Base-by-base conservation (phyloP, 2,329 filamentous ascomycete species). In the Phialophora chinensis region DNA sequence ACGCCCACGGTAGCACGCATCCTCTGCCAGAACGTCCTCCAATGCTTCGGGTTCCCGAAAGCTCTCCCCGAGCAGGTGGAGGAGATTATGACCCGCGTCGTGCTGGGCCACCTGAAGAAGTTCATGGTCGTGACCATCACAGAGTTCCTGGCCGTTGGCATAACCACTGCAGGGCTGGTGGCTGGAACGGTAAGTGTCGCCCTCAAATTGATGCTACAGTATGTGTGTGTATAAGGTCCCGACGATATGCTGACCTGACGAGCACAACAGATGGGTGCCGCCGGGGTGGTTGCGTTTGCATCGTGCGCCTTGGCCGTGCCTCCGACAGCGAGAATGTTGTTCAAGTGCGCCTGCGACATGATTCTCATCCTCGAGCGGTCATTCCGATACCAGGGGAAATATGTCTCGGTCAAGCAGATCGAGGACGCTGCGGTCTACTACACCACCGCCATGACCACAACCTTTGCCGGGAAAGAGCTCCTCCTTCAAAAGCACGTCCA, bases 341-440 rank as follows among this genome's bases (percentile, higher is more conserved):
- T 77, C 49, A 75, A 75, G 55, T 75, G 75, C 70, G 71, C 75
- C 7, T 74, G 72, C 63, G 76, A 77, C 49, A 70, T 77, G 61
- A 77, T 75, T 35, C 69, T 77, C 20, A 75, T 76, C 42, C 71
- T 77, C 17, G 73, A 74, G 38, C 67, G 73, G 52, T 73, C 74
- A 0, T 77, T 77, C 68, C 62, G 71, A 17, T 72, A 72, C 49
- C 63, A 66, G 17, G 69, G 69, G 14, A 71, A 69, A 55, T 72
- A 70, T 55, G 71, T 72, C 20, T 70, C 67, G 5, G 63, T 66
- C 38, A 72, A 71, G 53, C 71, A 72, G 60, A 72, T 72, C 49
- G 71, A 72, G 52, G 71, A 72, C 54, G 71, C 71, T 8, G 71
- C 71, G 7, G 60, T 69, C 27, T 71, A 72, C 33, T 72, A 72